Conservation (phyloP, 1,284 basidiomycete species). For the Trichosporon ovoides region DNA sequence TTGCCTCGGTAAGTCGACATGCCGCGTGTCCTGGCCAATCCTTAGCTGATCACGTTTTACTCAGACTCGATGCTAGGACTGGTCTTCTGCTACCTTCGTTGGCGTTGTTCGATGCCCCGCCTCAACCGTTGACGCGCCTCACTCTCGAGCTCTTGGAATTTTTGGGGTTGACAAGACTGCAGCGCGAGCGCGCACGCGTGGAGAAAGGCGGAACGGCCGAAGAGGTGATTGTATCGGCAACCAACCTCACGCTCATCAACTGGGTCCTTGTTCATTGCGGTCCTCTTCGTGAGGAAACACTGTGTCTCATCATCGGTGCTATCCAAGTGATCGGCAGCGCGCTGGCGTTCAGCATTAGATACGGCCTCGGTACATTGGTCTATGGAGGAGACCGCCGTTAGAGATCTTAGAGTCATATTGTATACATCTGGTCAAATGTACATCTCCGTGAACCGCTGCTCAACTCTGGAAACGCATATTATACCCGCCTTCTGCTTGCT, state of each 20-base stretch:
- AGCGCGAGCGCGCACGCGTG: slow-evolving; percentile 54
- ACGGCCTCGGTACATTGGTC: slow-evolving; percentile 76
- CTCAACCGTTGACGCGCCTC: slow-evolving; percentile 54
- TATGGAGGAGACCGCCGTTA: slow-evolving; percentile 83
- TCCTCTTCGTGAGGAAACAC: slow-evolving; percentile 69
- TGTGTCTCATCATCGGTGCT: slow-evolving; percentile 66
- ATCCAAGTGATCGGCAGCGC: slow-evolving; percentile 70
- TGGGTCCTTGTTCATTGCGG: slow-evolving; percentile 70
- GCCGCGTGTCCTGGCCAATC: not conserved
- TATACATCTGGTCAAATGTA: not conserved
- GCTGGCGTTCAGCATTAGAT: slow-evolving; percentile 74
- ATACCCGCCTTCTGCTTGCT: slow-evolving; percentile 88
- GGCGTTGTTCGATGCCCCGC: slow-evolving; percentile 56
- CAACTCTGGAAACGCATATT: slow-evolving; percentile 71
- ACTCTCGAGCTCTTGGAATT: slow-evolving; percentile 58
- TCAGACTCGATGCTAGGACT: slow-evolving; percentile 66
- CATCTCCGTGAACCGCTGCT: not conserved
- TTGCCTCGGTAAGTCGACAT: slow-evolving; percentile 65
- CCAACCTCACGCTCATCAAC: slow-evolving; percentile 85
- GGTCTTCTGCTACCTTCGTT: slow-evolving; percentile 70
- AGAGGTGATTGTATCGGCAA: slow-evolving; percentile 58
- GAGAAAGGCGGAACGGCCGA: not conserved
- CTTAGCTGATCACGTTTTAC: too few species aligned
- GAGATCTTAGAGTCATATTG: slow-evolving; percentile 9
- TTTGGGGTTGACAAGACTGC: slow-evolving; percentile 64